Conservation (phyloP, 192 early-diverging fungal species). For the Gaertneriomyces semiglobifer region DNA sequence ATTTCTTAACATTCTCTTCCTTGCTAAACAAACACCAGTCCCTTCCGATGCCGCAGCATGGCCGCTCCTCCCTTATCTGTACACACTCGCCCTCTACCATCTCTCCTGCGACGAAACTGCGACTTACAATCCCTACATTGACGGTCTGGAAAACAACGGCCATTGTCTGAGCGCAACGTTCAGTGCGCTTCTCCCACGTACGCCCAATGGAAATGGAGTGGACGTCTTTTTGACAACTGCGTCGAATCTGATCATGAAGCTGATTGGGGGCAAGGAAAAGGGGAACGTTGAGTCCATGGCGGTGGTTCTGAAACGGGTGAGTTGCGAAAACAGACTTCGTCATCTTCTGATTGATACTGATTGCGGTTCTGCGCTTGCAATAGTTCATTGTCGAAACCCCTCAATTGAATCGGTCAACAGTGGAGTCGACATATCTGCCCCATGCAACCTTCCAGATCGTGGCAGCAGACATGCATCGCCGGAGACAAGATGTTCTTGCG, state of each 20-base stretch:
- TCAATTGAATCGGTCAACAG: too few relatives aligned
- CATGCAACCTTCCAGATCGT: too few relatives aligned
- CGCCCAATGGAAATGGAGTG: neutral
- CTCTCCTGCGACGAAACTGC: conserved; percentile 25
- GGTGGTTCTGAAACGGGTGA: conserved; percentile 1
- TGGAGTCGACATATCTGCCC: too few relatives aligned
- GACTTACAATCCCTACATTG: conserved; percentile 27
- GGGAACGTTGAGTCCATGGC: conserved; percentile 12
- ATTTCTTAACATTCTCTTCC: neutral
- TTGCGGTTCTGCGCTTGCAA: neutral
- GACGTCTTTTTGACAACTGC: neutral
- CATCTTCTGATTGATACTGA: neutral
- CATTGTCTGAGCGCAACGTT: conserved; percentile 5
- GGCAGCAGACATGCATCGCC: too few relatives aligned
- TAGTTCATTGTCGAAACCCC: too few relatives aligned
- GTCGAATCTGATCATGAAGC: neutral
- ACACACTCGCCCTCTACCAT: conserved; percentile 19
- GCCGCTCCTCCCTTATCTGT: conserved; percentile 27
- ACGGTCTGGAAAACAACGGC: conserved; percentile 21
- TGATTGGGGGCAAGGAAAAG: conserved; percentile 19
- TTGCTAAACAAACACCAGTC: too few relatives aligned
- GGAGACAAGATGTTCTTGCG: too few relatives aligned
- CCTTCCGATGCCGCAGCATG: conserved; percentile 24
- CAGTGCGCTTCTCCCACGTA: neutral
- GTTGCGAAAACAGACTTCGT: conserved; percentile 11